phyloP scores from a whole-genome alignment of 179 eudicot species.

The Camellia oleifera region DNA sequence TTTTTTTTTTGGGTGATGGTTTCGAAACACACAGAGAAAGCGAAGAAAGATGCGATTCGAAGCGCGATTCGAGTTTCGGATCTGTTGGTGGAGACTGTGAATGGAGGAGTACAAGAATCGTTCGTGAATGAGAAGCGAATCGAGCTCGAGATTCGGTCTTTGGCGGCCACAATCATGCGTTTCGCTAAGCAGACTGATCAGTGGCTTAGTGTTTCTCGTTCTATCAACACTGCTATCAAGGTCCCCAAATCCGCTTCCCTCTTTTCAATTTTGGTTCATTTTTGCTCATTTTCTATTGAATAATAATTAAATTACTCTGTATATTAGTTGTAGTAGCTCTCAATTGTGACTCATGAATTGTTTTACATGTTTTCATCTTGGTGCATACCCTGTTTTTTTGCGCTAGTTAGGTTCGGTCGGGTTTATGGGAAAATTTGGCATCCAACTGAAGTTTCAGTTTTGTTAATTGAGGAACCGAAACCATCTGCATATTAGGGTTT shows the following conservation, averaged over 20 bases:
- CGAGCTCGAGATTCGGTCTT: conserved; percentile 65
- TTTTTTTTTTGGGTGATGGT: background rate
- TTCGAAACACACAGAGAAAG: conserved; percentile 40
- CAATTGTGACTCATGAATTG: no score
- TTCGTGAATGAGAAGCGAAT: conserved; percentile 81
- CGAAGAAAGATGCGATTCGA: conserved; percentile 66
- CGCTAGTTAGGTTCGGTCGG: no score
- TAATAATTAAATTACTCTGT: no score
- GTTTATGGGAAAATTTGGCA: no score
- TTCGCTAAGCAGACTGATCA: conserved; percentile 80
- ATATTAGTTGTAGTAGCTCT: no score
- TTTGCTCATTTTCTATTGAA: no score
- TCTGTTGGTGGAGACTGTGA: conserved; percentile 65
- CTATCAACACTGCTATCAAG: conserved; percentile 76
- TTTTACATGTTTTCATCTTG: no score
- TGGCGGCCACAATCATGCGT: conserved; percentile 47
- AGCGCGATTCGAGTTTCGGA: conserved; percentile 64
- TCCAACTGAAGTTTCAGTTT: no score
- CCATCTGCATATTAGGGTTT: no score
- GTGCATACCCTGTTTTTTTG: no score
- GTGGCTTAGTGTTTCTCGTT: conserved; percentile 73
- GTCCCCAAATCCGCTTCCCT: conserved; percentile 16
- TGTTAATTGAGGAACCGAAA: no score
- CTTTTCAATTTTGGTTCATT: no score
- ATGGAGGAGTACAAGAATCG: conserved; percentile 75